Percentiles rank a stretch among this genome's conserved stretches.
These are phyloP conservation scores for Rhododendron molle DNA, from an alignment of 148 eudicot species.

Conservation along the genomic window DNA sequence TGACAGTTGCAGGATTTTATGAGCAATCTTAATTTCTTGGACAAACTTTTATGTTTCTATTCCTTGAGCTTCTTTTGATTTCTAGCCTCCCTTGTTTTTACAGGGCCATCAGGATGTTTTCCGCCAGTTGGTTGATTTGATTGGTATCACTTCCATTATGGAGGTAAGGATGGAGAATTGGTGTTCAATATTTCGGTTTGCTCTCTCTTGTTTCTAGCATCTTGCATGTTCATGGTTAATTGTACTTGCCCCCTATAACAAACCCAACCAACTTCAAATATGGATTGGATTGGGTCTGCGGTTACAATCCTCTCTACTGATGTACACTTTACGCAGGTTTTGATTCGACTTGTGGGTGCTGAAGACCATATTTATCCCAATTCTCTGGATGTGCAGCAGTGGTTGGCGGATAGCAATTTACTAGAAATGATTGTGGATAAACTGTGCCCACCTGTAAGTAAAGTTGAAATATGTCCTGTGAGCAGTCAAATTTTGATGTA, in stretches of 20 bases:
- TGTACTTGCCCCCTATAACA: neutral
- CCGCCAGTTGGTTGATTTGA: constrained; percentile 81
- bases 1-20: neutral
- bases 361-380: constrained; percentile 94
- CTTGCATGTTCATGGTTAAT: neutral
- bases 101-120: constrained; percentile 94
- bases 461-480: neutral
- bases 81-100: constrained; percentile 7
- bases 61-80: neutral
- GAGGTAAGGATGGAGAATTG: constrained; percentile 48
- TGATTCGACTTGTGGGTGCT: constrained; percentile 95
- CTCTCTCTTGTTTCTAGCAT: neutral
- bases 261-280: neutral
- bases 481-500: neutral
- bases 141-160: constrained; percentile 96
- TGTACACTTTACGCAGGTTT: constrained; percentile 46
- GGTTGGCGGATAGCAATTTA: constrained; percentile 89
- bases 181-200: constrained; percentile 1
- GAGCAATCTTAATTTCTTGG: neutral
- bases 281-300: neutral
- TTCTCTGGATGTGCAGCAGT: constrained; percentile 82
- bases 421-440: constrained; percentile 98
- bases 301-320: constrained; percentile 5
- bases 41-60: neutral
- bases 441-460: constrained; percentile 69